These are phyloP conservation scores for Cenchrus fungigraminus DNA, from an alignment of 176 grass and related monocot species.

Conservation along the genomic window DNA sequence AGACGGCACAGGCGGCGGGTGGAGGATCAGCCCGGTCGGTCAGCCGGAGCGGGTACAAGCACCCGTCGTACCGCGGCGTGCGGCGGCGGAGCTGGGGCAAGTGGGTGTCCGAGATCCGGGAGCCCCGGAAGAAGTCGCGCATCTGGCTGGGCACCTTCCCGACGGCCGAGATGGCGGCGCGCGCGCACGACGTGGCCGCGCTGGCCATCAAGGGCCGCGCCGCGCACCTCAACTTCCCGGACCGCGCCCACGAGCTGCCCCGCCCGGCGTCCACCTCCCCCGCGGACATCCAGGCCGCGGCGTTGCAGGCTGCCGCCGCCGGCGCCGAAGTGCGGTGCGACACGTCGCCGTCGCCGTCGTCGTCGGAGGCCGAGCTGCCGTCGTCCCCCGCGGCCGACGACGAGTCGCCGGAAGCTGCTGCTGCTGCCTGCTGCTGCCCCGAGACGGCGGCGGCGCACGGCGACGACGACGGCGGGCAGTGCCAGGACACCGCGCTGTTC, in stretches of 20 bases:
- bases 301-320: slow-evolving; percentile 37
- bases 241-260: slow-evolving; percentile 53
- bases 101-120: slow-evolving; percentile 94
- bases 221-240: slow-evolving; percentile 84
- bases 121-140: slow-evolving; percentile 90
- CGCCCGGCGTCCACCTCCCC: slow-evolving; percentile 57
- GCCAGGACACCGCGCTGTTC: slow-evolving; percentile 45
- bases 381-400: not conserved
- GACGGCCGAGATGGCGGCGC: slow-evolving; percentile 72
- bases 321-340: slow-evolving; percentile 28
- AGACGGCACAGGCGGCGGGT: not conserved
- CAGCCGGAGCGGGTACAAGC: slow-evolving; percentile 53
- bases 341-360: not conserved
- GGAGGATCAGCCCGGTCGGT: not conserved
- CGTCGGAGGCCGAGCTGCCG: slow-evolving; percentile 15
- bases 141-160: slow-evolving; percentile 89
- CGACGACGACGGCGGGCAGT: not conserved
- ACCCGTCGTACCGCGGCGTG: slow-evolving; percentile 66
- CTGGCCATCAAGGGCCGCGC: slow-evolving; percentile 72
- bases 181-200: slow-evolving; percentile 89
- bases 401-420: not conserved
- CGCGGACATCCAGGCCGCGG: slow-evolving; percentile 59
- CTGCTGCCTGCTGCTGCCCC: not conserved
- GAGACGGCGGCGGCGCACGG: not conserved
- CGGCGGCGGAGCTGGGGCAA: slow-evolving; percentile 77